Conservation (phyloP, 768 basidiomycete genomes). For the Gelatoporia subvermispora region DNA sequence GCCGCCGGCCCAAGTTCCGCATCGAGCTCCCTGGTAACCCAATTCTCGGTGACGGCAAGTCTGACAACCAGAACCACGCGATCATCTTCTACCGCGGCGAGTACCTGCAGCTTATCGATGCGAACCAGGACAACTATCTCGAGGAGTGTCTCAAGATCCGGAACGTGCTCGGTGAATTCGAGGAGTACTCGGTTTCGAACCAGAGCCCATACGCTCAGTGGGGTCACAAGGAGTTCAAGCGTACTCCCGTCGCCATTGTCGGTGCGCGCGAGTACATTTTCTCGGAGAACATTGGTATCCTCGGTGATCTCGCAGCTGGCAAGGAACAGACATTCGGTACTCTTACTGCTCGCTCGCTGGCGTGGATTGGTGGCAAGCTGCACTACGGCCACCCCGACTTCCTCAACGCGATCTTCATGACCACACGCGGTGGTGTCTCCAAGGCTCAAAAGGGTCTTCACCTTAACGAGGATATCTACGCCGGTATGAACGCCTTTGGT, state of each 20-base stretch:
- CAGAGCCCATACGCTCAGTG: slow-evolving; percentile 92
- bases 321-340: slow-evolving; percentile 99
- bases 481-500: slow-evolving; percentile 97
- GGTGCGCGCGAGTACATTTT: slow-evolving; percentile 99
- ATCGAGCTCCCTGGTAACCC: slow-evolving; percentile 99
- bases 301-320: slow-evolving; percentile 96
- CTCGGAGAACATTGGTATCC: slow-evolving; percentile 98
- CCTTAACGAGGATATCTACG: slow-evolving; percentile 99
- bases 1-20: slow-evolving; percentile 92
- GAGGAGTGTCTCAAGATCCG: slow-evolving; percentile 99
- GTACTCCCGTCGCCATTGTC: slow-evolving; percentile 90
- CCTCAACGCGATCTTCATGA: slow-evolving; percentile 97
- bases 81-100: slow-evolving; percentile 99
- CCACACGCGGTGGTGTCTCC: slow-evolving; percentile 94
- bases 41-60: slow-evolving; percentile 98
- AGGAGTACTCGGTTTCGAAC: slow-evolving; percentile 80
- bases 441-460: slow-evolving; percentile 99
- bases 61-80: slow-evolving; percentile 99
- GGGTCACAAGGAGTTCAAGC: slow-evolving; percentile 83
- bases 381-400: slow-evolving; percentile 99
- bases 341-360: slow-evolving; percentile 89
- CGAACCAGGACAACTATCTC: slow-evolving; percentile 99
- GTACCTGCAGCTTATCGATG: slow-evolving; percentile 98
- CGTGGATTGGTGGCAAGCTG: slow-evolving; percentile 97
- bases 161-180: slow-evolving; percentile 96